Percentiles rank a stretch among this genome's conserved stretches.
Evolutionary conservation across 139 green algal genomes (phyloP).

Genomic region (Coccomyxa sp.): DNA sequence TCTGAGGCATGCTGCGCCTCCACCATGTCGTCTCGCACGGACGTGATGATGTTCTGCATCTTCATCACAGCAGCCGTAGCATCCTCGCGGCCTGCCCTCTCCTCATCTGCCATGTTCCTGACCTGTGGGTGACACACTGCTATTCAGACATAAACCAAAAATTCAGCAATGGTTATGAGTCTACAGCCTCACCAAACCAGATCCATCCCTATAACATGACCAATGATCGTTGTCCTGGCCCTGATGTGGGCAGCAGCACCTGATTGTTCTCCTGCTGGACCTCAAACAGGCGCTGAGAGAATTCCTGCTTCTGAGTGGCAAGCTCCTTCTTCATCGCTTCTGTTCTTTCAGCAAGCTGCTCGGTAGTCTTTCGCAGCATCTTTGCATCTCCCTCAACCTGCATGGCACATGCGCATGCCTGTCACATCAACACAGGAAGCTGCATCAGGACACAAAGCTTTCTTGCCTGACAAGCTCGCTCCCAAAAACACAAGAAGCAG

Average conservation of each 20-base stretch:
- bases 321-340: conserved; percentile 6
- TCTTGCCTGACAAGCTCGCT: background rate
- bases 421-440: background rate
- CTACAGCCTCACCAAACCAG: background rate
- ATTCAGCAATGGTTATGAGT: background rate
- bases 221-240: background rate
- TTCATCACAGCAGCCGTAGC: conserved; percentile 35
- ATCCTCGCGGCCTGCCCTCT: conserved; percentile 24
- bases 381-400: conserved; percentile 7
- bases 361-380: background rate
- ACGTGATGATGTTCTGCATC: conserved; percentile 30
- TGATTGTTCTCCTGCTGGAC: conserved; percentile 13
- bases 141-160: background rate
- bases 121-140: background rate
- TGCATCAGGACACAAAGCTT: background rate
- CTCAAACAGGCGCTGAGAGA: conserved; percentile 3
- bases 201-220: background rate
- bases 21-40: conserved; percentile 35
- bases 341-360: conserved; percentile 5
- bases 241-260: background rate
- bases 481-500: background rate
- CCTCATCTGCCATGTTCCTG: conserved; percentile 8
- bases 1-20: conserved; percentile 27
- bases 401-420: background rate
- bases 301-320: conserved; percentile 6